These are phyloP conservation scores for Trifolium pratense DNA, from an alignment of 306 rosid species.

Conservation along the genomic window DNA sequence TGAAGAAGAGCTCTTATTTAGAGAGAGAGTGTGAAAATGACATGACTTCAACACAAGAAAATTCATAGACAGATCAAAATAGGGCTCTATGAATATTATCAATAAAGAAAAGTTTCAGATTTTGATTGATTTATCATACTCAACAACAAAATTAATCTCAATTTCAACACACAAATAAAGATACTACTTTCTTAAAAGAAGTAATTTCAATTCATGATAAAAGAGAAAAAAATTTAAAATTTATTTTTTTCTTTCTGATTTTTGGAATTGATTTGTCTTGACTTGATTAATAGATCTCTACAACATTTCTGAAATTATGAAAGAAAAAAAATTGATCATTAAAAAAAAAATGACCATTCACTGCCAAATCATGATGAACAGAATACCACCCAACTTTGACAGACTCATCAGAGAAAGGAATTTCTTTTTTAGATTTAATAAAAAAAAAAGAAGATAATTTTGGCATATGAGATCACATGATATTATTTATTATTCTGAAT, in stretches of 20 bases:
- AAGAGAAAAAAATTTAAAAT: not conserved
- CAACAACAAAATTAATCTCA: not conserved
- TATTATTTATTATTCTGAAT: slow-evolving; percentile 17
- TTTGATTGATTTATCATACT: slow-evolving; percentile 18
- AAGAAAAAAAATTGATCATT: slow-evolving; percentile 38
- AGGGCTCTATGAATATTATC: not conserved
- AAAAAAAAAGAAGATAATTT: not conserved
- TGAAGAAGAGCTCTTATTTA: slow-evolving; percentile 37
- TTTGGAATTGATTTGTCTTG: slow-evolving; percentile 41
- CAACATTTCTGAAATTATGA: slow-evolving; percentile 50
- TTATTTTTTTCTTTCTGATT: slow-evolving; percentile 36
- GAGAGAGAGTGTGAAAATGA: slow-evolving; percentile 65
- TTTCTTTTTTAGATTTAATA: slow-evolving; percentile 18
- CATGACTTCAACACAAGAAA: slow-evolving; percentile 78
- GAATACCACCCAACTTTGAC: slow-evolving; percentile 48
- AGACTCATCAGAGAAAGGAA: slow-evolving; percentile 24
- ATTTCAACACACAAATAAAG: slow-evolving; percentile 27
- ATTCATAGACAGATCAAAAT: slow-evolving; percentile 4
- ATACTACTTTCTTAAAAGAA: slow-evolving; percentile 55
- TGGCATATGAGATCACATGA: slow-evolving; percentile 45
- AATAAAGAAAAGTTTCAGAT: slow-evolving; percentile 8
- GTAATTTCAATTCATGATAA: slow-evolving; percentile 46
- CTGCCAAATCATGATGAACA: slow-evolving; percentile 56
- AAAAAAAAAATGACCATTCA: slow-evolving; percentile 40
- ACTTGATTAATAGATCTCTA: slow-evolving; percentile 27